Conservation (phyloP, 495 filamentous ascomycete species). For the Tetracladium marchalianum region DNA sequence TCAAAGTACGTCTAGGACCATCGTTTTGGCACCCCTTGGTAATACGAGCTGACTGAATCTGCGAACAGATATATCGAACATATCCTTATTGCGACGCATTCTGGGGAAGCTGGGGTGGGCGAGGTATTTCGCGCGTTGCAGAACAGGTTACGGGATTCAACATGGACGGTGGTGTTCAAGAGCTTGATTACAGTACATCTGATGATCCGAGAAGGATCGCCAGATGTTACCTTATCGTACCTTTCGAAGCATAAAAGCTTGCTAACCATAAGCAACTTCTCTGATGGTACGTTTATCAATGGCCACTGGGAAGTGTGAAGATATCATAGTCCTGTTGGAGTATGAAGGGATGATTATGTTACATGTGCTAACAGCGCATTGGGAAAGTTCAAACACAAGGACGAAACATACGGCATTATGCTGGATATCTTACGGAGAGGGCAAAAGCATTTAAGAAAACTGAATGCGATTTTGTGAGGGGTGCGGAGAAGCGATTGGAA, state of each 20-base stretch:
- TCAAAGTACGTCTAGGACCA: conserved; percentile 49
- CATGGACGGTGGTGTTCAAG: conserved; percentile 97
- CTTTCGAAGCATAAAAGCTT: conserved; percentile 74
- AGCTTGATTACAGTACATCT: conserved; percentile 88
- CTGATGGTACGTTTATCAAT: conserved; percentile 61
- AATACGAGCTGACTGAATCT: conserved; percentile 3
- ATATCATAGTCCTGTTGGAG: background rate
- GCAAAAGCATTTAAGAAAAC: conserved; percentile 74
- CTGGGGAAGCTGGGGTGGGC: conserved; percentile 88
- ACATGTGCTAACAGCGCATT: conserved; percentile 21
- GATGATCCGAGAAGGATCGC: conserved; percentile 93
- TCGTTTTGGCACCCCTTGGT: background rate
- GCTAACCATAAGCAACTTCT: conserved; percentile 81
- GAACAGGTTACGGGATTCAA: conserved; percentile 80
- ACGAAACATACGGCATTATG: conserved; percentile 87
- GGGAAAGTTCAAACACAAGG: conserved; percentile 83
- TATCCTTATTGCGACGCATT: conserved; percentile 89
- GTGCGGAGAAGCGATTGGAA: conserved; percentile 73
- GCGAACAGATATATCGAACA: conserved; percentile 74
- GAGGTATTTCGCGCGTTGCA: conserved; percentile 92
- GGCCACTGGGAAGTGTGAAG: background rate
- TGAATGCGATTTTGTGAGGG: conserved; percentile 82
- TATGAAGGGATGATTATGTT: background rate
- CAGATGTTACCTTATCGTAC: conserved; percentile 77
- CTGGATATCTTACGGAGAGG: conserved; percentile 74